Evolutionary conservation across 306 rosid species (phyloP).

Genomic region (Elaeagnus macrophylla): DNA sequence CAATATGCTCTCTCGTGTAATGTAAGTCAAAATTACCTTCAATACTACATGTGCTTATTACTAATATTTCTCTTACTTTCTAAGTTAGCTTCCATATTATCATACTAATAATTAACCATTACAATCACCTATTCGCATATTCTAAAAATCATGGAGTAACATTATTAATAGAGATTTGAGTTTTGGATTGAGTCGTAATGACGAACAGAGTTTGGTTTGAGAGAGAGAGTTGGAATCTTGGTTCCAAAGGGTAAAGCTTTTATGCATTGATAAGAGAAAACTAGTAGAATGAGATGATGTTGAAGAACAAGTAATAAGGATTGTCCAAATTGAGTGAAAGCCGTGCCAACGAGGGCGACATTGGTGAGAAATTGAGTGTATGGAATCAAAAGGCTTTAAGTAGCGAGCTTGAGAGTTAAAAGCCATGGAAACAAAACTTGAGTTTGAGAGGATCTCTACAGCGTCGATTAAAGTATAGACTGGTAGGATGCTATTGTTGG

Average conservation of each 20-base stretch:
- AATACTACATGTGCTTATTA: too few species aligned
- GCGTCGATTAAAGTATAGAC: slow-evolving; percentile 39
- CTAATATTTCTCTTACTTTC: too few species aligned
- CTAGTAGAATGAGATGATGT: slow-evolving; percentile 44
- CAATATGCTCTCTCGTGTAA: too few species aligned
- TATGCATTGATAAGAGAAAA: slow-evolving; percentile 38
- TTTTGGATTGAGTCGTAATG: slow-evolving; percentile 8
- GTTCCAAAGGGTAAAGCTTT: slow-evolving; percentile 51
- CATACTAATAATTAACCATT: too few species aligned
- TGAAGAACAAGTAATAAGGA: slow-evolving; percentile 37
- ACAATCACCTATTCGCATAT: too few species aligned
- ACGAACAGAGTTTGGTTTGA: slow-evolving; percentile 27
- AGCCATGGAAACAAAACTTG: slow-evolving; percentile 50
- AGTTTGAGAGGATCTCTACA: slow-evolving; percentile 37
- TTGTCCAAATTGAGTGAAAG: slow-evolving; percentile 25
- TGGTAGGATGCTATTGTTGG: slow-evolving; percentile 36
- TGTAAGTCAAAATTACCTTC: too few species aligned
- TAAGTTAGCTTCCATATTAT: too few species aligned
- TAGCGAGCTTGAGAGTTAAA: slow-evolving; percentile 42
- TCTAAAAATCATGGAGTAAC: too few species aligned
- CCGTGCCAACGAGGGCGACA: slow-evolving; percentile 34
- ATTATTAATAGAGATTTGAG: slow-evolving; percentile 39
- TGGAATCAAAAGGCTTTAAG: slow-evolving; percentile 19
- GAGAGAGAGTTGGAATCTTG: slow-evolving; percentile 39
- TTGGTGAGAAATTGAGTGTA: slow-evolving; percentile 28